A percentile compares a stretch with the other conserved stretches of the same genome.
Evolutionary conservation across 768 basidiomycete genomes (phyloP).

Genomic region (Tephrocybe sp.): DNA sequence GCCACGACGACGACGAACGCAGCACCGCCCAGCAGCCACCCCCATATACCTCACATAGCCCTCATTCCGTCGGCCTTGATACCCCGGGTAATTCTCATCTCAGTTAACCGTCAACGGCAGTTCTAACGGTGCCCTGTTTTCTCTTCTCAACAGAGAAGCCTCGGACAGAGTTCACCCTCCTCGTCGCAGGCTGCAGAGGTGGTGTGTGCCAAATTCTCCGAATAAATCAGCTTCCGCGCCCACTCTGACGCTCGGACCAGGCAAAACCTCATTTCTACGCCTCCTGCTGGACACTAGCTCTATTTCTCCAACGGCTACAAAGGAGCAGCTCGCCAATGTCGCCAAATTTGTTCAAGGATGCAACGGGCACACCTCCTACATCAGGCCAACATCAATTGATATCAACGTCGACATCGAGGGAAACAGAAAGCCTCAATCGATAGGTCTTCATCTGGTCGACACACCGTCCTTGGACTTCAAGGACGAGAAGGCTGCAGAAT

Average conservation of each 20-base stretch:
- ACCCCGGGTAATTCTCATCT: slow-evolving; percentile 34
- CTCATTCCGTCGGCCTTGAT: slow-evolving; percentile 26
- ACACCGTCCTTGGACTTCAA: slow-evolving; percentile 78
- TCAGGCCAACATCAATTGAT: slow-evolving; percentile 71
- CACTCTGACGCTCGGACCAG: slow-evolving; percentile 42
- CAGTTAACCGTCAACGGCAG: slow-evolving; percentile 14
- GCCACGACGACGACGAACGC: slow-evolving; percentile 42
- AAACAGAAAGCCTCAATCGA: slow-evolving; percentile 41
- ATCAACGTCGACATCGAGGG: slow-evolving; percentile 60
- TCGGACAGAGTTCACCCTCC: slow-evolving; percentile 58
- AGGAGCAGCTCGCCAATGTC: slow-evolving; percentile 77
- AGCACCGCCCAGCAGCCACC: slow-evolving; percentile 22
- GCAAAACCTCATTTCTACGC: slow-evolving; percentile 86
- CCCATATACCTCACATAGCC: slow-evolving; percentile 21
- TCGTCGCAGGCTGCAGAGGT: slow-evolving; percentile 81
- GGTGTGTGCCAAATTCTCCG: slow-evolving; percentile 37
- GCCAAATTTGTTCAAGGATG: slow-evolving; percentile 82
- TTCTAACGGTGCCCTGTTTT: slow-evolving; percentile 19
- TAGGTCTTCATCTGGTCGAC: slow-evolving; percentile 75
- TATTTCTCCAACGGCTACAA: slow-evolving; percentile 59
- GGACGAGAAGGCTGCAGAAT: slow-evolving; percentile 65
- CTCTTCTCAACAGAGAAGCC: slow-evolving; percentile 27
- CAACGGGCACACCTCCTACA: slow-evolving; percentile 69
- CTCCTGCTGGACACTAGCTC: slow-evolving; percentile 81
- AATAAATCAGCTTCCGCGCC: slow-evolving; percentile 13